Conservation (phyloP, 2,329 filamentous ascomycete genomes). For the Parascedosporium putredinis region DNA sequence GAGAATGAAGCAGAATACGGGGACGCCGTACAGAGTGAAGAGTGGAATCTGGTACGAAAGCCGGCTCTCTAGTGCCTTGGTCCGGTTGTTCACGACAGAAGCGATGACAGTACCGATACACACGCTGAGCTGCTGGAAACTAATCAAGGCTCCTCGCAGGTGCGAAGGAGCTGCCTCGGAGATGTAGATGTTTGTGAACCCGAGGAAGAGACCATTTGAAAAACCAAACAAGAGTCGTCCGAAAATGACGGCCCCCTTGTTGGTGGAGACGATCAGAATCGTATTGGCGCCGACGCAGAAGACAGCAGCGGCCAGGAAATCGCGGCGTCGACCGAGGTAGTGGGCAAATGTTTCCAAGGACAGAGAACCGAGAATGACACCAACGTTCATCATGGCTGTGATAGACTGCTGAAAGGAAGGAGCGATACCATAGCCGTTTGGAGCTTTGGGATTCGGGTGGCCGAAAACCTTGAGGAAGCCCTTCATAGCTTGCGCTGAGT, state of each 20-base stretch:
- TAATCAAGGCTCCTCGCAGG: slow-evolving; percentile 9
- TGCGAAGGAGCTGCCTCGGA: slow-evolving; percentile 9
- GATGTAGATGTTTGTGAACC: slow-evolving; percentile 11
- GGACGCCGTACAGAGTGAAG: neutral
- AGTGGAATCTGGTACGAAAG: slow-evolving; percentile 8
- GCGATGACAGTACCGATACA: slow-evolving; percentile 9
- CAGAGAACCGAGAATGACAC: slow-evolving; percentile 10
- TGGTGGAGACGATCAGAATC: slow-evolving; percentile 9
- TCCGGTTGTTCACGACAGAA: slow-evolving; percentile 6
- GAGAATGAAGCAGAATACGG: neutral
- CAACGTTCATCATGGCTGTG: slow-evolving; percentile 10
- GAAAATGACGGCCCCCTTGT: slow-evolving; percentile 9
- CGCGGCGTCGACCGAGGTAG: slow-evolving; percentile 9
- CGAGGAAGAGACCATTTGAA: slow-evolving; percentile 10
- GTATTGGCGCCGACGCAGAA: slow-evolving; percentile 8
- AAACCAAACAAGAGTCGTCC: slow-evolving; percentile 10
- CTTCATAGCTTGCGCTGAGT: slow-evolving; percentile 5
- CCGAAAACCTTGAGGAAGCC: slow-evolving; percentile 5
- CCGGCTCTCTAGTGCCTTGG: neutral
- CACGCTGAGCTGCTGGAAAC: slow-evolving; percentile 8
- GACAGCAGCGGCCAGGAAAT: slow-evolving; percentile 8
- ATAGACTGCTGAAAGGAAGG: slow-evolving; percentile 8
- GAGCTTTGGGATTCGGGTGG: slow-evolving; percentile 3
- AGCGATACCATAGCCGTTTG: slow-evolving; percentile 5
- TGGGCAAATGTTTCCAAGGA: slow-evolving; percentile 9